phyloP scores from a whole-genome alignment of 768 basidiomycete genomes.

The Phanerochaete sordida region DNA sequence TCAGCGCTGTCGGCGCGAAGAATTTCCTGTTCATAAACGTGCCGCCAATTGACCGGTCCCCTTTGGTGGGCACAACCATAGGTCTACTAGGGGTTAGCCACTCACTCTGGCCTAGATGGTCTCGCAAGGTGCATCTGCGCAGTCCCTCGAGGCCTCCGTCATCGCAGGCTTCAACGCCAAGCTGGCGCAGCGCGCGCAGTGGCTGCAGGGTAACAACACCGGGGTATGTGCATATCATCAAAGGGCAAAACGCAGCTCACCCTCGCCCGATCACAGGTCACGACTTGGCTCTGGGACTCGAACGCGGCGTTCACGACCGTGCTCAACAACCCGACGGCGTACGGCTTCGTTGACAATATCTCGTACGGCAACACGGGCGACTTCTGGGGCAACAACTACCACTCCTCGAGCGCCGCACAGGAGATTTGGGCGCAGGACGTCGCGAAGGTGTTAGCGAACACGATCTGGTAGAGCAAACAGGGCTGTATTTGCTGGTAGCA shows the following conservation, averaged over 20 bases:
- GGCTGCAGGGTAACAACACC: slow-evolving; percentile 40
- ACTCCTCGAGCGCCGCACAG: slow-evolving; percentile 40
- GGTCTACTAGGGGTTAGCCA: neutral
- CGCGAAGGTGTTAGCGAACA: slow-evolving; percentile 16
- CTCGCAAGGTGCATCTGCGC: slow-evolving; percentile 35
- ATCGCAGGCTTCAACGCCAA: slow-evolving; percentile 51
- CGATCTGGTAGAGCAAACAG: slow-evolving; percentile 18
- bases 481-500: neutral
- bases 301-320: slow-evolving; percentile 46
- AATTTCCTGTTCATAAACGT: slow-evolving; percentile 64
- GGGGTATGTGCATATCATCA: slow-evolving; percentile 35
- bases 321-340: slow-evolving; percentile 44
- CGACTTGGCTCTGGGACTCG: slow-evolving; percentile 42
- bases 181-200: slow-evolving; percentile 35
- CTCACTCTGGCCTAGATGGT: slow-evolving; percentile 39
- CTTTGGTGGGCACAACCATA: slow-evolving; percentile 45
- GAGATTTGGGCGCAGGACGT: slow-evolving; percentile 22
- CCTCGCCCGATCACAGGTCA: neutral
- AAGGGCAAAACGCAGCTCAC: neutral
- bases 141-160: slow-evolving; percentile 40
- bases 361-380: slow-evolving; percentile 40
- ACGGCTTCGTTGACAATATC: slow-evolving; percentile 53
- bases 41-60: slow-evolving; percentile 55
- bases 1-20: slow-evolving; percentile 50
- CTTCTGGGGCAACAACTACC: slow-evolving; percentile 60